Evolutionary conservation across 352 stramenopile species (phyloP), one percentile per base, ranked within the genome.

Genomic region (Phytophthora palmivora): DNA sequence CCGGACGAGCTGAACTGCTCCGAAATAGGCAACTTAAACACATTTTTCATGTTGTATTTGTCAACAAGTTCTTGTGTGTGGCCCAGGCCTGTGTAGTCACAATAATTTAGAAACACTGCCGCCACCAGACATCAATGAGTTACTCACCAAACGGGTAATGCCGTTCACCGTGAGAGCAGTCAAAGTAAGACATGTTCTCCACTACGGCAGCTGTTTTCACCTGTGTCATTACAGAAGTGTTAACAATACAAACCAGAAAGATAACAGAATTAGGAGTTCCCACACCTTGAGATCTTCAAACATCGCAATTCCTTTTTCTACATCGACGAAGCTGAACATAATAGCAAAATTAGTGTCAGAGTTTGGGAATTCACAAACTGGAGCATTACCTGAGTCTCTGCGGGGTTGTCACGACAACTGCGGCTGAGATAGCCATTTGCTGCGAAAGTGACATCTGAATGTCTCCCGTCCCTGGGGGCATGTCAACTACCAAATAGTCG

Each of bases 101-200:
- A 33, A 8, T 49, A 18, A 34, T 26, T 16, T 6, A 9, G 16
- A 51, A 42, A 45, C 21, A 45, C 21, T 45, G 19, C 19, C 8
- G n/a, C 6, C 37, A 21, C 12, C 33, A 58, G 6, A 14, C 3
- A 18, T 28, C 5, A 24, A 39, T 15, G 38, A 45, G 22, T 2
- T 30, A 52, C 60, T 37, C 47, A 94, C 88, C 88, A 44, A 96
- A 96, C 11, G 88, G 88, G 30, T 91, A 97, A 55, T 96, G 89
- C 8, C 85, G 83, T 50, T 96, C 74, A 19, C 84, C 87, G 57
- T 94, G 86, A 8, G 78, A 87, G 61, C 91, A 97, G 57, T 97
- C 87, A 55, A 97, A 99, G 59, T 98, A 99, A 16, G 96, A 92
- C 97, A 99, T 99, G 76, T 99, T 99, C 64, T 99, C 97, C 5